A percentile compares a stretch with the other conserved stretches of the same genome.
Conservation (phyloP, 768 basidiomycete genomes). For the Boletus rubropictus region DNA sequence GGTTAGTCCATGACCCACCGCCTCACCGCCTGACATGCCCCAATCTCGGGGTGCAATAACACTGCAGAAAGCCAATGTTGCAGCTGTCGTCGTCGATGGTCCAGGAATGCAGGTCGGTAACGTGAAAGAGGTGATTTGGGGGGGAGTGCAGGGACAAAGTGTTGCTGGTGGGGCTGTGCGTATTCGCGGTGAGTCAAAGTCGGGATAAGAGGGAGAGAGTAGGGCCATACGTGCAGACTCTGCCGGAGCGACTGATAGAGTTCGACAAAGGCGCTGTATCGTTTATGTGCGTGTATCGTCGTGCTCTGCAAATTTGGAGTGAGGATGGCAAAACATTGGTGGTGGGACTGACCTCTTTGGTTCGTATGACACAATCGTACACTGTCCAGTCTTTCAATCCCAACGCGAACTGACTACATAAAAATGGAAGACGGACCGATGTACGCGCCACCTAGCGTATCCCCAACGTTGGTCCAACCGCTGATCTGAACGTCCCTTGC, state of each 20-base stretch:
- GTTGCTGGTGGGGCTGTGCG: constrained; percentile 38
- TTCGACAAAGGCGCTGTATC: constrained; percentile 61
- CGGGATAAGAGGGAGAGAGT: neutral
- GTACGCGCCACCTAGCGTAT: constrained; percentile 57
- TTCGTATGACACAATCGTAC: constrained; percentile 65
- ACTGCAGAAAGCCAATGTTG: constrained; percentile 64
- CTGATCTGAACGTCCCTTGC: constrained; percentile 59
- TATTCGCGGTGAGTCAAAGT: neutral
- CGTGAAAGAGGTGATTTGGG: constrained; percentile 65
- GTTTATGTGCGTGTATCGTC: constrained; percentile 57
- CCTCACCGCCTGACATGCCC: constrained; percentile 53
- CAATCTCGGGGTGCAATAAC: constrained; percentile 65
- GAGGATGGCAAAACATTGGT: neutral
- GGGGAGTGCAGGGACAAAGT: constrained; percentile 53
- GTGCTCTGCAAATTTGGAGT: constrained; percentile 39
- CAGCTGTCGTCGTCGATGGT: constrained; percentile 51
- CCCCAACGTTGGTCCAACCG: constrained; percentile 72
- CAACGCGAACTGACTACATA: neutral
- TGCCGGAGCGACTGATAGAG: constrained; percentile 44
- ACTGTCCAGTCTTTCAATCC: constrained; percentile 32
- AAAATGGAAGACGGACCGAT: constrained; percentile 40
- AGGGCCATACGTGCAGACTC: constrained; percentile 45
- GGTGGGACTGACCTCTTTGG: constrained; percentile 43
- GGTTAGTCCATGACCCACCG: constrained; percentile 51
- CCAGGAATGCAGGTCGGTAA: constrained; percentile 64